A percentile compares a stretch with the other conserved stretches of the same genome.
Conservation (phyloP, 495 filamentous ascomycete species). For the Beverwykella pulmonaria region DNA sequence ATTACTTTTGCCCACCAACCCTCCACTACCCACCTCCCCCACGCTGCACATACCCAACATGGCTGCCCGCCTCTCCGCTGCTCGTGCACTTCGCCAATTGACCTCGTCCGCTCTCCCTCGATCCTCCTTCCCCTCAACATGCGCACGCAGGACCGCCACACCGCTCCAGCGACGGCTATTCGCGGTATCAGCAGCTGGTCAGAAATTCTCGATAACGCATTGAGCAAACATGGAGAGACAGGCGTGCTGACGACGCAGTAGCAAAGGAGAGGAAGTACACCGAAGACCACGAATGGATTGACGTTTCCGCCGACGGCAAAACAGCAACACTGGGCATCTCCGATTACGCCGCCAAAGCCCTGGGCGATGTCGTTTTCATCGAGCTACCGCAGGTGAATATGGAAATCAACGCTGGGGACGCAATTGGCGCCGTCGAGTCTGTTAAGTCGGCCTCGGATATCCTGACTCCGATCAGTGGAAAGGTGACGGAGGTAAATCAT, state of each 20-base stretch:
- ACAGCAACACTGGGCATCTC: constrained; percentile 80
- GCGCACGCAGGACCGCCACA: constrained; percentile 7
- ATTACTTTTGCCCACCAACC: neutral
- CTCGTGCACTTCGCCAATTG: constrained; percentile 34
- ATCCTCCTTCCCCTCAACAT: constrained; percentile 11
- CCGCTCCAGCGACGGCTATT: constrained; percentile 33
- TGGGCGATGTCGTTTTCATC: constrained; percentile 96
- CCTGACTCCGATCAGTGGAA: constrained; percentile 80
- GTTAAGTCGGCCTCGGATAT: constrained; percentile 98
- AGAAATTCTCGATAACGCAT: neutral
- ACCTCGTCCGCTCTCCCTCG: constrained; percentile 17
- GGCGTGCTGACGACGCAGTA: constrained; percentile 7
- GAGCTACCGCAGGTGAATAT: constrained; percentile 75
- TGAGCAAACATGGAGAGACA: neutral
- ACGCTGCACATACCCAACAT: constrained; percentile 14
- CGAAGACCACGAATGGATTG: constrained; percentile 97
- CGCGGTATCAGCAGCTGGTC: constrained; percentile 29
- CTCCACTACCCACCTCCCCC: constrained; percentile 4
- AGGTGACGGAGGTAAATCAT: constrained; percentile 69
- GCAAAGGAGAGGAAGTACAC: constrained; percentile 79
- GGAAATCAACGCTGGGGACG: constrained; percentile 68
- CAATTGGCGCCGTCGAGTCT: constrained; percentile 92
- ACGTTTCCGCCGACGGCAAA: constrained; percentile 74
- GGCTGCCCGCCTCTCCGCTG: constrained; percentile 38
- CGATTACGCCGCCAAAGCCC: constrained; percentile 81